phyloP scores from a whole-genome alignment of 2,329 filamentous ascomycete genomes.

The Aotearoamyces nothofagi region DNA sequence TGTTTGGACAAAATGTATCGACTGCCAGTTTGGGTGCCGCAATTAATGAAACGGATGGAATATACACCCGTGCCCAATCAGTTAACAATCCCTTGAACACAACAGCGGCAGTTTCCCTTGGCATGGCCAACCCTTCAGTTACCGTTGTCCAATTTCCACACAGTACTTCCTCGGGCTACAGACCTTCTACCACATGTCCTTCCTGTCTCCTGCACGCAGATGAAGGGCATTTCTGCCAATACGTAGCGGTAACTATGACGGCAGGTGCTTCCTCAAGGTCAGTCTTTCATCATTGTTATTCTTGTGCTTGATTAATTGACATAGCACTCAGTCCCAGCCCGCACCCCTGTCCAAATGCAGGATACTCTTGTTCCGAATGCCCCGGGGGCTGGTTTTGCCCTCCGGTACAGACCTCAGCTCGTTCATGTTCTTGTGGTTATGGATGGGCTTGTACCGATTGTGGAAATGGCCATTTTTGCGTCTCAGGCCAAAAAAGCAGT shows the following conservation, averaged over 20 bases:
- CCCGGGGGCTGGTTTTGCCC: slow-evolving; percentile 9
- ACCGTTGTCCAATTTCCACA: too few species aligned
- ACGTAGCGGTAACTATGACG: neutral
- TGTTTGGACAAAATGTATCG: slow-evolving; percentile 6
- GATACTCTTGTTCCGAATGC: slow-evolving; percentile 9
- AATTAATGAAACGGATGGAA: neutral
- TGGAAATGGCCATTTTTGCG: slow-evolving; percentile 6
- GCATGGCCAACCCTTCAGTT: too few species aligned
- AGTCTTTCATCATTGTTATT: too few species aligned
- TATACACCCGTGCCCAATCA: too few species aligned
- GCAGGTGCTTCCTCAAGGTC: neutral
- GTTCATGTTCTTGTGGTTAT: slow-evolving; percentile 7
- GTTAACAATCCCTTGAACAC: neutral
- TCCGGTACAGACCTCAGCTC: slow-evolving; percentile 7
- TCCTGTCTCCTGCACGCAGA: neutral
- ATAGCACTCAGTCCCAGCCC: slow-evolving; percentile 1
- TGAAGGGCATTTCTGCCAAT: neutral
- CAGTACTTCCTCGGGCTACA: neutral
- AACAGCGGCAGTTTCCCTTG: neutral
- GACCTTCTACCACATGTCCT: neutral
- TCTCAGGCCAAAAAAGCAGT: slow-evolving; percentile 5
- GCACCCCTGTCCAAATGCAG: slow-evolving; percentile 9
- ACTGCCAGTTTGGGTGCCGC: neutral
- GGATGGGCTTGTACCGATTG: slow-evolving; percentile 10
- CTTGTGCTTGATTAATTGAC: too few species aligned